These are phyloP conservation scores for Ustulina deusta DNA, from an alignment of 2,329 filamentous ascomycete species.

Conservation along the genomic window DNA sequence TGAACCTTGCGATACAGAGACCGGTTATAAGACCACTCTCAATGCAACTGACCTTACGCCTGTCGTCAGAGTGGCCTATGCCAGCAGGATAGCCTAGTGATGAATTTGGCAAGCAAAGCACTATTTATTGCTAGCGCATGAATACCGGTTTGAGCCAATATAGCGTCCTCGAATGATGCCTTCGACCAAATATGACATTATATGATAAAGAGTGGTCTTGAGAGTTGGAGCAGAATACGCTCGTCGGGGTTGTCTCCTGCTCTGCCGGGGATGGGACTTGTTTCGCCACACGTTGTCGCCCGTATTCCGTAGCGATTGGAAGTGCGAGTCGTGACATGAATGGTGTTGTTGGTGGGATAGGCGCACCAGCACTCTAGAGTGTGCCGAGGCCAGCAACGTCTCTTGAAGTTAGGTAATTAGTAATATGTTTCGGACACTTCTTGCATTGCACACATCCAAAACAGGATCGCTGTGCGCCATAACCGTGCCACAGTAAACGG, in stretches of 20 bases:
- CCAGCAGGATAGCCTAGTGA: neutral
- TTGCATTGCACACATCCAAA: neutral
- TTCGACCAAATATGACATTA: no score
- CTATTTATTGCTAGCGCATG: neutral
- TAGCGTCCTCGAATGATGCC: no score
- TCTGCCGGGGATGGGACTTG: neutral
- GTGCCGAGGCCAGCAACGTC: neutral
- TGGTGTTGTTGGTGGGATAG: neutral
- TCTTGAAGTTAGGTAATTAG: neutral
- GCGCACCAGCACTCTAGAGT: neutral
- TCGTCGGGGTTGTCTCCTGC: neutral
- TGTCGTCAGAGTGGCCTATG: neutral
- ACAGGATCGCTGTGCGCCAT: neutral
- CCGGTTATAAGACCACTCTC: no score
- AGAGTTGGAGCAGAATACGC: neutral
- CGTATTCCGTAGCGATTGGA: conserved; percentile 9
- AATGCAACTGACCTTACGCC: neutral
- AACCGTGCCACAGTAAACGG: neutral
- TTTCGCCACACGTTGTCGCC: neutral
- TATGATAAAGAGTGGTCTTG: neutral
- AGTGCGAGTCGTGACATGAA: neutral
- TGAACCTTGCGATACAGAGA: no score
- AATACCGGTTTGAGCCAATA: neutral
- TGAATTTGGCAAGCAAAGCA: neutral
- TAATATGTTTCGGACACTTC: neutral